Percentiles rank a stretch among this genome's conserved stretches.
Evolutionary conservation across 371 early-diverging fungal genomes (phyloP).

Genomic region (Apophysomyces trapeziformis): DNA sequence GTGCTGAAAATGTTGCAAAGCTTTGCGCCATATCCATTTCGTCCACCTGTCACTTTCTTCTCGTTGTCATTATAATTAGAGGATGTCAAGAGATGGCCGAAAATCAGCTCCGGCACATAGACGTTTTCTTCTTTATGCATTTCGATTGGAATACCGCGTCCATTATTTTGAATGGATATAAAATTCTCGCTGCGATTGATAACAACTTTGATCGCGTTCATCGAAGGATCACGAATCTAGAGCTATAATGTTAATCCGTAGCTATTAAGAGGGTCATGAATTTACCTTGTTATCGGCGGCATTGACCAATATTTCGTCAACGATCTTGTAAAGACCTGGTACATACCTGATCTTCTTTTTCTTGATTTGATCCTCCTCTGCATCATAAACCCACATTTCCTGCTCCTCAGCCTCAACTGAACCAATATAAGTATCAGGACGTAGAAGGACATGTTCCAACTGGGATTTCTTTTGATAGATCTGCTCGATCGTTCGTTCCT

Average conservation of each 20-base stretch:
- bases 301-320: conserved; percentile 99
- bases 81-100: conserved; percentile 98
- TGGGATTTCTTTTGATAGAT: conserved; percentile 99
- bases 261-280: neutral
- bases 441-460: conserved; percentile 97
- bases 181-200: conserved; percentile 84
- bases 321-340: conserved; percentile 99
- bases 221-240: conserved; percentile 90
- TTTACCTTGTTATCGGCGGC: conserved; percentile 92
- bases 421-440: conserved; percentile 99
- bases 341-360: conserved; percentile 83
- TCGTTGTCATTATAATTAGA: conserved; percentile 99
- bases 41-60: conserved; percentile 98
- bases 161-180: conserved; percentile 97
- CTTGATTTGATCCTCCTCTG: conserved; percentile 67
- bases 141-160: conserved; percentile 97
- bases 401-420: conserved; percentile 89
- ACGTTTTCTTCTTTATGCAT: conserved; percentile 94
- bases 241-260: neutral
- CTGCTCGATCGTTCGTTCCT: conserved; percentile 80
- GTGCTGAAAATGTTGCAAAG: conserved; percentile 99
- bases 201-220: conserved; percentile 92
- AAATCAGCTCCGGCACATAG: conserved; percentile 99
- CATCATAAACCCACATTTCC: conserved; percentile 89
- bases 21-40: conserved; percentile 99